A percentile compares a stretch with the other conserved stretches of the same genome.
Conservation (phyloP, 2,329 filamentous ascomycete species). For the Xylaria sp. region DNA sequence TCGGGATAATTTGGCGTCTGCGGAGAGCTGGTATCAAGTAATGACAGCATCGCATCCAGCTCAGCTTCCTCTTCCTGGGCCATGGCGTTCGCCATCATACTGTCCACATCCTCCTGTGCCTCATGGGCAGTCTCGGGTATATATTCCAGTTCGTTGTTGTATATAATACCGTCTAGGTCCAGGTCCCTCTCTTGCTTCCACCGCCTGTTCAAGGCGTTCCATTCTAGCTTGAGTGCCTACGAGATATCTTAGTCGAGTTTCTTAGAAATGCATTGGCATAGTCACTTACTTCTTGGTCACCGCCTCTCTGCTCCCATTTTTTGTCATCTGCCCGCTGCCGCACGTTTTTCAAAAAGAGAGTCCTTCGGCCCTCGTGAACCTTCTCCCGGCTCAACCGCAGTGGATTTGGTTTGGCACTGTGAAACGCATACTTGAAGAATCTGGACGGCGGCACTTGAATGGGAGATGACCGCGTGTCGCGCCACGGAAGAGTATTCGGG, state of each 20-base stretch:
- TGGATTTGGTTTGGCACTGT: slow-evolving; percentile 66
- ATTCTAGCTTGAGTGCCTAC: slow-evolving; percentile 51
- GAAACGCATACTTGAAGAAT: slow-evolving; percentile 55
- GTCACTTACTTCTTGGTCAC: slow-evolving; percentile 61
- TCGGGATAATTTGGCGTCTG: slow-evolving; percentile 36
- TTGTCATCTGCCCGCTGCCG: slow-evolving; percentile 65
- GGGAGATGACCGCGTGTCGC: slow-evolving; percentile 48
- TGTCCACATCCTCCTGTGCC: slow-evolving; percentile 39
- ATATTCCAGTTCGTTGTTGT: slow-evolving; percentile 59
- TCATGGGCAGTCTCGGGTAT: slow-evolving; percentile 47
- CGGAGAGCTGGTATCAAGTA: slow-evolving; percentile 45
- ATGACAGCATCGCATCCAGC: slow-evolving; percentile 61
- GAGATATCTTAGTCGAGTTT: slow-evolving; percentile 2
- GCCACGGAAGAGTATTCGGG: slow-evolving; percentile 48
- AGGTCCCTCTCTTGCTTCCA: slow-evolving; percentile 47
- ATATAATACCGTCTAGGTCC: slow-evolving; percentile 49
- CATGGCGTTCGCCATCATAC: slow-evolving; percentile 60
- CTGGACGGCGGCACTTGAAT: slow-evolving; percentile 35
- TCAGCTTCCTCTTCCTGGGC: slow-evolving; percentile 60
- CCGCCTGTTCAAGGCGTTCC: slow-evolving; percentile 47
- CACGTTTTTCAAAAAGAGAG: slow-evolving; percentile 72
- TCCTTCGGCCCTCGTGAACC: slow-evolving; percentile 66
- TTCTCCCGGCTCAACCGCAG: slow-evolving; percentile 65
- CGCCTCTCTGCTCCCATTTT: slow-evolving; percentile 64
- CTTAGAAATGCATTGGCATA: background rate